Evolutionary conservation across 192 early-diverging fungal genomes (phyloP).

Genomic region (Coemansia sp.): DNA sequence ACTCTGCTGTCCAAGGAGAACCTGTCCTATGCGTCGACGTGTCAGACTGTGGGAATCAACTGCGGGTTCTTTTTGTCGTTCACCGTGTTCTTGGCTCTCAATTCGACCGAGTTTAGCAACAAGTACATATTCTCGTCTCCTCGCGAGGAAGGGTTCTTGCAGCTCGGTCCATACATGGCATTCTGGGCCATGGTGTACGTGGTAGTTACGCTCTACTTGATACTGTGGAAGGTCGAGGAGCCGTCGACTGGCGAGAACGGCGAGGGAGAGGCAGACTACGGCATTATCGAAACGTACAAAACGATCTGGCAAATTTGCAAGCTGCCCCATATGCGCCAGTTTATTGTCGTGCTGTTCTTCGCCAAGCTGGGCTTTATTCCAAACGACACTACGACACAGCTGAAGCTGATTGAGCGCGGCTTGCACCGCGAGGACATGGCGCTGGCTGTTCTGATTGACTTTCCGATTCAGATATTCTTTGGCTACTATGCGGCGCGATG

Average conservation of each 20-base stretch:
- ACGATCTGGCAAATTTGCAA: slow-evolving; percentile 89
- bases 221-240: slow-evolving; percentile 72
- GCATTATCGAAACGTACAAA: slow-evolving; percentile 69
- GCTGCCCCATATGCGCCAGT: slow-evolving; percentile 80
- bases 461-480: slow-evolving; percentile 94
- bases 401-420: slow-evolving; percentile 94
- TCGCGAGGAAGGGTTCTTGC: slow-evolving; percentile 66
- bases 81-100: slow-evolving; percentile 95
- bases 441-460: slow-evolving; percentile 88
- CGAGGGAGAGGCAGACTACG: slow-evolving; percentile 56
- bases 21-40: slow-evolving; percentile 86
- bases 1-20: slow-evolving; percentile 88
- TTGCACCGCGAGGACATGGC: slow-evolving; percentile 95
- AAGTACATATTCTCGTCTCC: slow-evolving; percentile 76
- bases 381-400: slow-evolving; percentile 89
- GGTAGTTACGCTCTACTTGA: slow-evolving; percentile 76
- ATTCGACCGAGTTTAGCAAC: slow-evolving; percentile 93
- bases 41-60: slow-evolving; percentile 96
- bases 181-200: slow-evolving; percentile 95
- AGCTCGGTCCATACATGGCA: slow-evolving; percentile 80
- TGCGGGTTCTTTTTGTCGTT: slow-evolving; percentile 94
- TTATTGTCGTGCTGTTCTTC: slow-evolving; percentile 77
- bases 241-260: slow-evolving; percentile 1
- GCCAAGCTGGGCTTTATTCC: slow-evolving; percentile 94
- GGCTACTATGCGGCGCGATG: slow-evolving; percentile 97